Base-by-base conservation (phyloP, 148 eudicot species). In the Fagopyrum esculentum region DNA sequence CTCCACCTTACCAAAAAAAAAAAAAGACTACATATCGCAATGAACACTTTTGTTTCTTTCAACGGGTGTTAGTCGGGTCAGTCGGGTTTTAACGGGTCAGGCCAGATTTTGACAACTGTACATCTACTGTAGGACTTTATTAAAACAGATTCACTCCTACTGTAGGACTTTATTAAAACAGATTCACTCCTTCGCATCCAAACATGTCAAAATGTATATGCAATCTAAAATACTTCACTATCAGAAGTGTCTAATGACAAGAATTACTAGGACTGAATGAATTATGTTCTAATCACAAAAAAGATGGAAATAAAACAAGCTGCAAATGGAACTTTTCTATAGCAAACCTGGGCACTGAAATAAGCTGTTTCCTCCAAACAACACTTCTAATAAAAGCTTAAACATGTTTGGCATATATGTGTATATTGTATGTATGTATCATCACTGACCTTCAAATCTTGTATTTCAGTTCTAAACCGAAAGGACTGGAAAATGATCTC, bases 361-460 rank as follows among this genome's bases (percentile, higher is more conserved):
- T 35, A 35, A 16, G 13, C 10, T 61, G 44, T 29, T 61, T 61
- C 68, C 43, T 26, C 44, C 68, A 61, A 61, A 61, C 68, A 61
- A 61, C 43, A 29, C 68, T 29, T 61, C 30, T 4, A 64, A 43
- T 66, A 66, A 46, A 66, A 66, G 71, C 71, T 43, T 43, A 29
- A 29, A 35, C 9, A 66, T n/a, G 71, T 43, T 66, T 66, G 71
- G 71, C 47, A 43, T 40, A 64, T 64, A 40, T 66, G 71, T 66
- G 46, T 66, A 66, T 66, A 61, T 43, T 35, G 71, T 66, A 66
- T 66, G 45, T 66, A 66, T 66, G 71, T 66, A 66, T 66, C 71
- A 66, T 66, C 71, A 40, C 47, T 66, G 46, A 66, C 47, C 71
- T 66, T 40, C 45, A 66, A 66, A 40, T 13, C 30, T 43, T 35